Conservation (phyloP, 2,329 filamentous ascomycete genomes). For the Arthroderma uncinatum region DNA sequence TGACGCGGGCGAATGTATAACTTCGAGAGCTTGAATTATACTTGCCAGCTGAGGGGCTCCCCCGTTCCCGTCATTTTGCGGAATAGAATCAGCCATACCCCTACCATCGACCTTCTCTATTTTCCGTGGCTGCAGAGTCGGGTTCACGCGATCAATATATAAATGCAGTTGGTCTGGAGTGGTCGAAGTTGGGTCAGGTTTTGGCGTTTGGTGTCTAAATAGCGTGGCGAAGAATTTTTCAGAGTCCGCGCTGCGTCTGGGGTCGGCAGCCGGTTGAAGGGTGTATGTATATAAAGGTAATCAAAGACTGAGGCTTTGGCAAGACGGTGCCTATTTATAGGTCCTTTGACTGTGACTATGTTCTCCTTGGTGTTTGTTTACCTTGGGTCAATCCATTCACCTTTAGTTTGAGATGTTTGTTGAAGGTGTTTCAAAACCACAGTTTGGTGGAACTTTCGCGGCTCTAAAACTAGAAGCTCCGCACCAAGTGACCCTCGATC, state of each 20-base stretch:
- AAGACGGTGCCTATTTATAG: neutral
- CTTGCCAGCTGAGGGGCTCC: slow-evolving; percentile 17
- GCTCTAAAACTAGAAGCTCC: neutral
- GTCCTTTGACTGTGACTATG: neutral
- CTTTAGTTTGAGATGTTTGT: neutral
- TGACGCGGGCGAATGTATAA: slow-evolving; percentile 74
- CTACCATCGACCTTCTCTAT: neutral
- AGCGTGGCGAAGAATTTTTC: neutral
- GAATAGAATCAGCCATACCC: neutral
- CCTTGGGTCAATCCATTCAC: neutral
- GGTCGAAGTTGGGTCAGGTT: neutral
- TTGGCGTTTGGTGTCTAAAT: neutral
- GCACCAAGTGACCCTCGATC: neutral
- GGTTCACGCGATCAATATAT: neutral
- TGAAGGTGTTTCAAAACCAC: neutral
- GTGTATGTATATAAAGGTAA: neutral
- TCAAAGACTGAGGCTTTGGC: neutral
- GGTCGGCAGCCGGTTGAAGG: no score
- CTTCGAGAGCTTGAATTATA: slow-evolving; percentile 73
- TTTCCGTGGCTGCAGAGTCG: neutral
- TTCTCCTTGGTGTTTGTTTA: neutral
- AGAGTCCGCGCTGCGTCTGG: no score
- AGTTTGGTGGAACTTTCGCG: neutral
- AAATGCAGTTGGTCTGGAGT: neutral
- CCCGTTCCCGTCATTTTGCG: neutral